Evolutionary conservation across 164 flowering plant genomes (phyloP).

Genomic region (Vitis labrusca): DNA sequence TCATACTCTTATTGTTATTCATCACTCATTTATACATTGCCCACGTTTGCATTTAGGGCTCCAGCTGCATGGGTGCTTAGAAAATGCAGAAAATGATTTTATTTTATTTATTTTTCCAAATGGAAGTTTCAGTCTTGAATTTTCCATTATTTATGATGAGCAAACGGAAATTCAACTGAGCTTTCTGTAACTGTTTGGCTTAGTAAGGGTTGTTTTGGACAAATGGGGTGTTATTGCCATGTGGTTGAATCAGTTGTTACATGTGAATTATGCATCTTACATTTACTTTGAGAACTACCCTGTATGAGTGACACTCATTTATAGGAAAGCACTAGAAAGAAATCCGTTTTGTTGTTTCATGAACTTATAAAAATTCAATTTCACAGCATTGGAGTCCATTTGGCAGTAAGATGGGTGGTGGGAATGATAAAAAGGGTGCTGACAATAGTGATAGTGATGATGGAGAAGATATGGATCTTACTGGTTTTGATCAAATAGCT

Average conservation of each 20-base stretch:
- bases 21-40: no score
- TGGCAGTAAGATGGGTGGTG: constrained; percentile 15
- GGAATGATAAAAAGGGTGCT: constrained; percentile 9
- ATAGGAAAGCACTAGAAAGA: background rate
- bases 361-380: constrained; percentile 5
- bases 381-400: constrained; percentile 76
- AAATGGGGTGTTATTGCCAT: no score
- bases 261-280: background rate
- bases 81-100: no score
- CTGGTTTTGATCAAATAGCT: constrained; percentile 25
- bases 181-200: no score
- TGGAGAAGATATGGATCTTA: constrained; percentile 33
- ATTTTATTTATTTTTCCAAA: no score
- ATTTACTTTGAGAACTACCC: background rate
- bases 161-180: no score
- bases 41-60: no score
- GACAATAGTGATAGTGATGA: constrained; percentile 28
- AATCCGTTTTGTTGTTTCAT: background rate
- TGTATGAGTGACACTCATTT: background rate
- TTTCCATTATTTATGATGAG: no score
- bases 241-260: background rate
- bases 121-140: no score
- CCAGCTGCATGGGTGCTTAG: no score
- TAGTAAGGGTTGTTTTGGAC: no score
- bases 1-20: no score